Base-by-base conservation (phyloP, 2,329 filamentous ascomycete genomes). In the Thelonectria rubi region DNA sequence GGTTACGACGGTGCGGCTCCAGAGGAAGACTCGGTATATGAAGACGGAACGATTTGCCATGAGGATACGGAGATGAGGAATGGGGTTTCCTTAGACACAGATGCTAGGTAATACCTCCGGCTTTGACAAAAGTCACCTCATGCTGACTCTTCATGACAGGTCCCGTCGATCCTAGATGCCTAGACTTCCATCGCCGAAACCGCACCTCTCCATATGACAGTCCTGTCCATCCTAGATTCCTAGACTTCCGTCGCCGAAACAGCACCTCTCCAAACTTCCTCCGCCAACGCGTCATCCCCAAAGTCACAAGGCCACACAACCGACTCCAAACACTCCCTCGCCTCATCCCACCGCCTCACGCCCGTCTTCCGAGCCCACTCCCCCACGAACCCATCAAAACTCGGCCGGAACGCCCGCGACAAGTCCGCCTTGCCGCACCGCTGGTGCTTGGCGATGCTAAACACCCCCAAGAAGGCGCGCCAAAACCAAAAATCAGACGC, bases 401-500 rank as follows among this genome's bases (percentile, higher is more conserved):
- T 12, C 1, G 24, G 9, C 10, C 39, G 26, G 3, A 69, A 24
- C 1, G 52, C 21, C 1, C 12, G 2, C 20, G 65, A 17, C 3
- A 58, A 5, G 2, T 14, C 20, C 45, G 21, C 47, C 17, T 3
- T 34, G 1, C 17, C 32, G 39, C 5, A 46, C 17, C 7, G 14
- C 9, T 17, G 12, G 2, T 59, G 34, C 14, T 50, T 62, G 6
- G 52, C 60, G 8, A 70, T 39, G 11, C 66, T 70, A 12, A 70
- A 64, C 0, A 59, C 61, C 1, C 64, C 65, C 1, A 63, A 5
- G n/a, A 69, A 70, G 1, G 59, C 67, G 24, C 67, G 66, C 68
- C 68, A 70, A 1, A 69, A 46, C 67, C 68, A 69, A 10, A 69
- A 46, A 12, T 66, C 39, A 0, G 49, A 49, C 1, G 45, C 20